These are phyloP conservation scores for Protea cynaroides DNA, from an alignment of 164 flowering plant species.

Conservation along the genomic window DNA sequence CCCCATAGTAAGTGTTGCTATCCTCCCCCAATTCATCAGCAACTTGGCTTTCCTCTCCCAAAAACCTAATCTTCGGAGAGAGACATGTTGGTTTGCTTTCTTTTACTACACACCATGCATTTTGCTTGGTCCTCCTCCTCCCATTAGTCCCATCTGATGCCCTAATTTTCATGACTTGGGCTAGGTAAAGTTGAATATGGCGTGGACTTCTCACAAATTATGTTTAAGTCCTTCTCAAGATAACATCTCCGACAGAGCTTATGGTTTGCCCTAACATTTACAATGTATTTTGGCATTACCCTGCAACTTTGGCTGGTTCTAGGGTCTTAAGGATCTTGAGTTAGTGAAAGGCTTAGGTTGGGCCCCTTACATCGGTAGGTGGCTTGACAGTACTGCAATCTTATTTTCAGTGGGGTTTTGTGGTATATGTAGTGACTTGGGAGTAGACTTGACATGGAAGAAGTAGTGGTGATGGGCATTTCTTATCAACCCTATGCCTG, in stretches of 20 bases:
- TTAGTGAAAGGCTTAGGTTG: too few relatives aligned
- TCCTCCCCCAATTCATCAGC: not conserved
- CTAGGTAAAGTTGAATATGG: not conserved
- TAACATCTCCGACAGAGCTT: too few relatives aligned
- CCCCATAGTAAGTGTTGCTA: not conserved
- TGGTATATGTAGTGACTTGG: not conserved
- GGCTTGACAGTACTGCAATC: too few relatives aligned
- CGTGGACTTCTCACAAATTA: slow-evolving; percentile 1
- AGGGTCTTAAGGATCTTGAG: too few relatives aligned
- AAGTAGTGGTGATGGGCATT: not conserved
- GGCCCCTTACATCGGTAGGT: too few relatives aligned
- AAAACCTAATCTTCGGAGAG: slow-evolving; percentile 4
- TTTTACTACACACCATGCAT: slow-evolving; percentile 35
- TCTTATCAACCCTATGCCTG: not conserved
- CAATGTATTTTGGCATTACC: not conserved
- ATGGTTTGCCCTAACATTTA: not conserved
- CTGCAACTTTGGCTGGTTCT: too few relatives aligned
- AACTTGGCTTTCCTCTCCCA: too few relatives aligned
- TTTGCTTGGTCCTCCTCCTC: slow-evolving; percentile 30
- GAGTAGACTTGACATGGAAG: not conserved
- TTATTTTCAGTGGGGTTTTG: too few relatives aligned
- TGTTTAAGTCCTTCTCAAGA: too few relatives aligned
- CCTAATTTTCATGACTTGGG: slow-evolving; percentile 1
- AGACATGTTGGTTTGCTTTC: slow-evolving; percentile 34
- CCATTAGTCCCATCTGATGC: slow-evolving; percentile 21